Percentiles rank a stretch among this genome's conserved stretches.
These are phyloP conservation scores for Raffaelea arxii DNA, from an alignment of 2,329 filamentous ascomycete species.

Conservation along the genomic window DNA sequence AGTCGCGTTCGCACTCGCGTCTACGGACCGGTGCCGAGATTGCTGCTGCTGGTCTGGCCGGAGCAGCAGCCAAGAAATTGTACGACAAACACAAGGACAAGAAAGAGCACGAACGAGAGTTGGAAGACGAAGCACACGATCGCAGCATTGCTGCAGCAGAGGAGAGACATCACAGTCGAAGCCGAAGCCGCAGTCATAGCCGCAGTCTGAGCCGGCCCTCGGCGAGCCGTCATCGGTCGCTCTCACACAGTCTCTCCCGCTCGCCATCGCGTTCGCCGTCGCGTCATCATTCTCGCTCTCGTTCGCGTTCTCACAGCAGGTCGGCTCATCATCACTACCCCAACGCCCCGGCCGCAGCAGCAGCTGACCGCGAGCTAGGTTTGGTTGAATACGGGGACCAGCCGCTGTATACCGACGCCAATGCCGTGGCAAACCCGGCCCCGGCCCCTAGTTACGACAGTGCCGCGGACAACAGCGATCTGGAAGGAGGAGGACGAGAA, in stretches of 20 bases:
- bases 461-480: conserved; percentile 30
- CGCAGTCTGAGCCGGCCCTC: background rate
- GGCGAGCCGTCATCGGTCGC: no score
- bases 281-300: conserved; percentile 20
- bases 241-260: background rate
- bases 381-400: conserved; percentile 57
- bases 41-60: conserved; percentile 48
- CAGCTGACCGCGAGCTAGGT: conserved; percentile 55
- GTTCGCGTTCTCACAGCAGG: conserved; percentile 15
- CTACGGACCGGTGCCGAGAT: conserved; percentile 50
- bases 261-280: conserved; percentile 18
- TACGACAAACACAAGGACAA: conserved; percentile 53
- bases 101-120: conserved; percentile 33
- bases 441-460: conserved; percentile 31
- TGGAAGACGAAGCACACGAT: conserved; percentile 18
- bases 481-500: no score
- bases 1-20: conserved; percentile 34
- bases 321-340: conserved; percentile 14
- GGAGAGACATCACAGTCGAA: conserved; percentile 26
- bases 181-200: conserved; percentile 12
- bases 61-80: conserved; percentile 50
- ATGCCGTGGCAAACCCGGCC: conserved; percentile 6
- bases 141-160: no score
- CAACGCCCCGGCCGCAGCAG: conserved; percentile 14
- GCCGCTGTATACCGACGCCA: conserved; percentile 35